Conservation (phyloP, 352 stramenopile species). For the Pseudoperonospora humuli region DNA sequence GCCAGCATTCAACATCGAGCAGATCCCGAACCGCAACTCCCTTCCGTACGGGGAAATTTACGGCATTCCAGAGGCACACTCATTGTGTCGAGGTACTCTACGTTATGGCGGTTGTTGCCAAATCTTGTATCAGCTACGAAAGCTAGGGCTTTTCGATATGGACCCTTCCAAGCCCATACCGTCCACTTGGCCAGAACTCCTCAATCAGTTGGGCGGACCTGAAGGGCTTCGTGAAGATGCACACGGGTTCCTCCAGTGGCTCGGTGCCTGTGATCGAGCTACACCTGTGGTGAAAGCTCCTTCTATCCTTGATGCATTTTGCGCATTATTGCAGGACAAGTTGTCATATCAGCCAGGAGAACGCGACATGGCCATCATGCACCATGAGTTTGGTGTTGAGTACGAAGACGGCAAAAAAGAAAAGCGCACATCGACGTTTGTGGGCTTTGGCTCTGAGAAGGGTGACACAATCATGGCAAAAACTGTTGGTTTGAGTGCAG, state of each 20-base stretch:
- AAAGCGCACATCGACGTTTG: constrained; percentile 84
- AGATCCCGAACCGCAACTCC: constrained; percentile 93
- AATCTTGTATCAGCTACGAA: constrained; percentile 86
- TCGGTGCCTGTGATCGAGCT: constrained; percentile 51
- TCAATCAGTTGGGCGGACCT: constrained; percentile 34
- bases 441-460: constrained; percentile 87
- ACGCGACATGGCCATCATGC: constrained; percentile 94
- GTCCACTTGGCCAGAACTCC: constrained; percentile 76
- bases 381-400: constrained; percentile 84
- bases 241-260: constrained; percentile 65
- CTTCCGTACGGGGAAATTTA: constrained; percentile 91
- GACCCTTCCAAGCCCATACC: constrained; percentile 36
- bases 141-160: constrained; percentile 87
- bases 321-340: constrained; percentile 81
- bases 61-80: constrained; percentile 87
- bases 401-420: constrained; percentile 78
- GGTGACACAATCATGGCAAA: constrained; percentile 93
- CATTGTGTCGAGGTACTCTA: constrained; percentile 92
- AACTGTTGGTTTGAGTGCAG: constrained; percentile 91
- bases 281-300: constrained; percentile 47
- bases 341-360: constrained; percentile 86
- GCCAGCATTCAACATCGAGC: constrained; percentile 89
- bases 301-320: constrained; percentile 81
- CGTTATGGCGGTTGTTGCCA: constrained; percentile 90
- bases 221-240: constrained; percentile 38